Conservation (phyloP, 2,329 filamentous ascomycete species). For the Colletotrichum nymphaeae region DNA sequence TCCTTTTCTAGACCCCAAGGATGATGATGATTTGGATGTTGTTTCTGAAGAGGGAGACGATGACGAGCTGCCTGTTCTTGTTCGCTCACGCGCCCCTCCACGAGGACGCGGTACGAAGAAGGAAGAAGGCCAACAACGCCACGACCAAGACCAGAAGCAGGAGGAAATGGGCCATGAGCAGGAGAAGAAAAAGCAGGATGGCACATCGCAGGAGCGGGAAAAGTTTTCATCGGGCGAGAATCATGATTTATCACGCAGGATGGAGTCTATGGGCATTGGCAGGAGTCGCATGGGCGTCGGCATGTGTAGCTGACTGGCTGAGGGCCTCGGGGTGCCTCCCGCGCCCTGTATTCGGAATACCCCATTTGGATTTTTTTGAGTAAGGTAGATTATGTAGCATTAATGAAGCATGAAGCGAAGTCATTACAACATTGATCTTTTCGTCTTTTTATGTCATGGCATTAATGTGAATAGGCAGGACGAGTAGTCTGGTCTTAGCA, state of each 20-base stretch:
- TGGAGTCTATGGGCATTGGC: slow-evolving; percentile 48
- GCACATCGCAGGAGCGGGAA: slow-evolving; percentile 2
- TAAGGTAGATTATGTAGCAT: neutral
- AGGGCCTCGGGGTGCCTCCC: neutral
- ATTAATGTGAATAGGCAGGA: neutral
- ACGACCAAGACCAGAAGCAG: neutral
- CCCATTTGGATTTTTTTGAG: slow-evolving; percentile 16
- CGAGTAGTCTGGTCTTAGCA: too few species aligned
- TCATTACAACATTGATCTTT: slow-evolving; percentile 21
- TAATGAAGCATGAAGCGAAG: neutral
- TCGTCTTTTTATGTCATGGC: neutral
- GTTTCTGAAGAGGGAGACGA: slow-evolving; percentile 44
- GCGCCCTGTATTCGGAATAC: slow-evolving; percentile 21
- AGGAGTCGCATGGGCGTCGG: slow-evolving; percentile 38
- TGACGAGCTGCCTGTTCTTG: slow-evolving; percentile 24
- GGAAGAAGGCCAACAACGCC: neutral
- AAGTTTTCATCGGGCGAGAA: slow-evolving; percentile 24
- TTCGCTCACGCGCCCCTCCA: slow-evolving; percentile 15
- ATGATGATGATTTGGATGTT: slow-evolving; percentile 43
- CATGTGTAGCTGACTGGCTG: slow-evolving; percentile 37
- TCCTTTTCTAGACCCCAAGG: slow-evolving; percentile 34
- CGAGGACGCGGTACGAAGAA: neutral
- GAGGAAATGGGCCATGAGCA: neutral
- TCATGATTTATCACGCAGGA: slow-evolving; percentile 41
- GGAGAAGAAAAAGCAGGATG: neutral